Percentiles rank a stretch among this genome's conserved stretches.
phyloP scores from a whole-genome alignment of 164 flowering plant species.

The Tetracentron sinense region DNA sequence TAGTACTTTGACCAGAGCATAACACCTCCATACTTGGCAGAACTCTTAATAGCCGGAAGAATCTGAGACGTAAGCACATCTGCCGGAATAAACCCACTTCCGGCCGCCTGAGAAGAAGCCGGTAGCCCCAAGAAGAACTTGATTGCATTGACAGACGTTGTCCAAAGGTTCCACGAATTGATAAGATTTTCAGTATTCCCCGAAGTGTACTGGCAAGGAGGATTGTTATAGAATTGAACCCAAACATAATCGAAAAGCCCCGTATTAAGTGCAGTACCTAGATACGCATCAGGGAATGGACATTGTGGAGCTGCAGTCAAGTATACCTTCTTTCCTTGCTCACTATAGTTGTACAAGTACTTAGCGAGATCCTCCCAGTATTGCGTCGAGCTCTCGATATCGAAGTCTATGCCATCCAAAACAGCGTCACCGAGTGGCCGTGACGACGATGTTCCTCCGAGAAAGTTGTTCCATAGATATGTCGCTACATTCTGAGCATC shows the following conservation, averaged over 20 bases:
- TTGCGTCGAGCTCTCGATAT: conserved; percentile 33
- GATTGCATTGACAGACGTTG: conserved; percentile 9
- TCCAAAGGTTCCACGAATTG: conserved; percentile 36
- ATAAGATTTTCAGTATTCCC: conserved; percentile 20
- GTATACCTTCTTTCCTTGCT: conserved; percentile 27
- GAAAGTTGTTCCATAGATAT: conserved; percentile 45
- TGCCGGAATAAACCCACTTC: conserved; percentile 48
- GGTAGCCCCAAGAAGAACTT: conserved; percentile 44
- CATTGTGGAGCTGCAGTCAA: conserved; percentile 52
- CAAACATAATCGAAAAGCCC: conserved; percentile 47
- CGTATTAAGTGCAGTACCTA: conserved; percentile 28
- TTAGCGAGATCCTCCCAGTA: conserved; percentile 34
- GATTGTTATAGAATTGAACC: conserved; percentile 51
- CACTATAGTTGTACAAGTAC: conserved; percentile 15
- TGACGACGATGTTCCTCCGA: conserved; percentile 34
- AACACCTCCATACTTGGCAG: conserved; percentile 54
- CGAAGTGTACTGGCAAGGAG: conserved; percentile 32
- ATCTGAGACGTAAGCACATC: conserved; percentile 30
- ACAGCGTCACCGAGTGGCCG: conserved; percentile 45
- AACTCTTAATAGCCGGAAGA: conserved; percentile 39
- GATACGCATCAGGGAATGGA: conserved; percentile 34
- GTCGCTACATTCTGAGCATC: conserved; percentile 41
- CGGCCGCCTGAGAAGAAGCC: conserved; percentile 45
- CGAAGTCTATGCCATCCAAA: conserved; percentile 47
- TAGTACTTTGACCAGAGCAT: conserved; percentile 54